phyloP scores from a whole-genome alignment of 106 monocot genomes.

The Apostasia ramifera region DNA sequence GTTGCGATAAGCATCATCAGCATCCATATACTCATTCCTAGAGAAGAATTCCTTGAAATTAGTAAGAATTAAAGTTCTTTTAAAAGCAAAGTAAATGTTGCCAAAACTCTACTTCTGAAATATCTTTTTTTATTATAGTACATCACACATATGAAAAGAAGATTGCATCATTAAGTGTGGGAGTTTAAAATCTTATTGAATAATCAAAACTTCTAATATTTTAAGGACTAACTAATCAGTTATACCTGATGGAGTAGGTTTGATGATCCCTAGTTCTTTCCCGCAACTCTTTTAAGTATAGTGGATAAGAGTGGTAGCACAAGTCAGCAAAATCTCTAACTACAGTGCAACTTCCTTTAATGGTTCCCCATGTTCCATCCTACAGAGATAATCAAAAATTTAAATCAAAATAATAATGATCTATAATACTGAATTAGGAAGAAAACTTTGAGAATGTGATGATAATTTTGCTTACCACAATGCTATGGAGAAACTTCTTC shows the following conservation, averaged over 20 bases:
- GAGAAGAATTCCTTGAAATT: no score
- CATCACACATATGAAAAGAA: no score
- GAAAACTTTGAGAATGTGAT: neutral
- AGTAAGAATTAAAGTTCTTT: no score
- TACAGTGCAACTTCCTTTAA: slow-evolving; percentile 88
- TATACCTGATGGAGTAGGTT: slow-evolving; percentile 59
- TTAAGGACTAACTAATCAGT: neutral
- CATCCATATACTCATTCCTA: no score
- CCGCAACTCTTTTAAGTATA: slow-evolving; percentile 73
- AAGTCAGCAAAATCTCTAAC: slow-evolving; percentile 91
- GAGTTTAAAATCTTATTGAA: no score
- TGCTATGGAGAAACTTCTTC: slow-evolving; percentile 56
- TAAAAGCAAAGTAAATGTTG: no score
- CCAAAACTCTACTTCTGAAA: no score
- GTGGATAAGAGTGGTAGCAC: slow-evolving; percentile 74
- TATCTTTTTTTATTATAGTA: no score
- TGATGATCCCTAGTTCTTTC: slow-evolving; percentile 28
- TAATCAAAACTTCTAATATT: no score
- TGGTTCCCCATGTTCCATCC: slow-evolving; percentile 95
- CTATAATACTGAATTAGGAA: neutral
- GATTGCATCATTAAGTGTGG: no score
- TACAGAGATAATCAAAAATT: slow-evolving; percentile 8
- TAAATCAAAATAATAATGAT: neutral
- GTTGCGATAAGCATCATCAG: no score
- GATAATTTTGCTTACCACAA: slow-evolving; percentile 44